Conservation (phyloP, 176 grass and related monocot genomes). For the Carex myosuroides region DNA sequence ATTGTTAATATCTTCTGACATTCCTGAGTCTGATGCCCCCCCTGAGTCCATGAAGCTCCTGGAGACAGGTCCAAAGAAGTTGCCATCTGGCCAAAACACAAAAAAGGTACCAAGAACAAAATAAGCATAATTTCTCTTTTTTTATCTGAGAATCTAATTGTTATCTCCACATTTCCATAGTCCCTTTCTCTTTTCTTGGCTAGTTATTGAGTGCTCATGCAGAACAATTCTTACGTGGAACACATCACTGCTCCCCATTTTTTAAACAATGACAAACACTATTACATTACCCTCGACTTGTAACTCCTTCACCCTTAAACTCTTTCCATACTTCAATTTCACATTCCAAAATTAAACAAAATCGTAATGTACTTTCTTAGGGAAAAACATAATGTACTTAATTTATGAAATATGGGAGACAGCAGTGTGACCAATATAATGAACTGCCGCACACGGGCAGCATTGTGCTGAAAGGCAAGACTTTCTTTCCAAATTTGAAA, state of each 20-base stretch:
- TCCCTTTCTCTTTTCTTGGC: not conserved
- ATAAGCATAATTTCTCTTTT: not conserved
- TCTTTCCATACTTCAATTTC: not conserved
- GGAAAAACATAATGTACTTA: not conserved
- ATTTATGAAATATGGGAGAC: not conserved
- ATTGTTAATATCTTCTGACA: conserved; percentile 53
- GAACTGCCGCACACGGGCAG: not conserved
- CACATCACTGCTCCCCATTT: not conserved
- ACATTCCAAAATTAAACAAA: not conserved
- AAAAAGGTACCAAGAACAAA: not conserved
- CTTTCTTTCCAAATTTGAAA: not conserved
- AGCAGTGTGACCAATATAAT: not conserved
- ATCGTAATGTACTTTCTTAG: not conserved
- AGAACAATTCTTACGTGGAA: not conserved
- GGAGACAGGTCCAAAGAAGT: conserved; percentile 89
- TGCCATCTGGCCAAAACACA: conserved; percentile 53
- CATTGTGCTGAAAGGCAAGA: not conserved
- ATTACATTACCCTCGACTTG: not conserved
- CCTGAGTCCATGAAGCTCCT: conserved; percentile 67
- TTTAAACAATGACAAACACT: not conserved
- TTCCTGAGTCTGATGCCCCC: conserved; percentile 64
- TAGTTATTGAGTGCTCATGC: not conserved
- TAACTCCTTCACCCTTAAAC: not conserved
- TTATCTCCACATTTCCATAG: not conserved
- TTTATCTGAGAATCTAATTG: not conserved